Base-by-base conservation (phyloP, 2,329 filamentous ascomycete species). In the Cryphonectria carpinicola region DNA sequence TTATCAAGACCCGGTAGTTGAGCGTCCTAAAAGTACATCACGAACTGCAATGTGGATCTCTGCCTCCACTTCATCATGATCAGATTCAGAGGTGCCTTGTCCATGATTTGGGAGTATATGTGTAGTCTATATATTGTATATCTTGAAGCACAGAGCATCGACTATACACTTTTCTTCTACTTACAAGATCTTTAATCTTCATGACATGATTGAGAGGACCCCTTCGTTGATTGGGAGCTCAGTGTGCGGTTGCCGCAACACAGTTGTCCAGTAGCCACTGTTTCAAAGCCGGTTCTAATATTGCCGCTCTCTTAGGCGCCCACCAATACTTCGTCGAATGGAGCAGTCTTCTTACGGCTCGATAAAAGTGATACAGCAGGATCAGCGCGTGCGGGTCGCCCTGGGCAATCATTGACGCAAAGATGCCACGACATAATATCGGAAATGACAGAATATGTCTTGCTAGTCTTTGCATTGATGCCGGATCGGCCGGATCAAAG, bases 301-400 rank as follows among this genome's bases (percentile, higher is more conserved):
- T 32, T 19, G 22, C 22, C 8, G 70, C 72, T 8, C 73, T 70
- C 25, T 66, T 62, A 11, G 73, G 68, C 14, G 69, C 68, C 73
- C 73, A 74, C 73, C 73, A 74, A 43, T 62, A 73, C 1, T 61
- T 17, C 3, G 67, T 54, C 32, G 69, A 43, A 11, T 66, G 65
- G 1, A 73, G 66, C 17, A 74, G 61, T 25, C 60, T 62, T 28
- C 64, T 43, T 2, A 70, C 69, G 25, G 73, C 67, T 25, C 73
- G 70, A 64, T 74, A 74, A 49, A 73, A 74, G 56, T 74, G 68
- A 32, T 73, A 74, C 8, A 74, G 69, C 49, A 74, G 22, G 17
- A 73, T 37, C 2, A 74, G 46, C 3, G 71, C 68, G 39, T 66
- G 56, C 28, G 69, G 52, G 35, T 74, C 66, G 41, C 65, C 32